Evolutionary conservation across 768 basidiomycete species (phyloP).

Genomic region (Myochromella boudieri): DNA sequence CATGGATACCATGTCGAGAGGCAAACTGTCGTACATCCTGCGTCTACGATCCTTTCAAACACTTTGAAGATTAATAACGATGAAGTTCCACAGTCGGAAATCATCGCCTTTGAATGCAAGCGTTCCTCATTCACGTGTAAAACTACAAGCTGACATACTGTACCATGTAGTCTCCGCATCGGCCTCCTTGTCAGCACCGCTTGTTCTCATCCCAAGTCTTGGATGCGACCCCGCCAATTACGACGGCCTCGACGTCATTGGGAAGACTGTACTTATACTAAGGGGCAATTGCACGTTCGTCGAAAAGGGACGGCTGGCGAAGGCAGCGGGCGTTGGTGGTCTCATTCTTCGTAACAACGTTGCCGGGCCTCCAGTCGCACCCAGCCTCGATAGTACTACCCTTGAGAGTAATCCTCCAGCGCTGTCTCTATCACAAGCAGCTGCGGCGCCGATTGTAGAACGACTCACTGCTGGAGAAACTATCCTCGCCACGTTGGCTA

Average conservation of each 20-base stretch:
- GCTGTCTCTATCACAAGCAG: slow-evolving; percentile 22
- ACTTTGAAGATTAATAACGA: slow-evolving; percentile 4
- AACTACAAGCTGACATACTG: not conserved
- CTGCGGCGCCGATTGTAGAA: slow-evolving; percentile 23
- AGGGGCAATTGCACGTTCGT: slow-evolving; percentile 29
- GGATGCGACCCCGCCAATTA: slow-evolving; percentile 26
- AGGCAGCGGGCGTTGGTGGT: slow-evolving; percentile 25
- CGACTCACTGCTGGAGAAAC: slow-evolving; percentile 21
- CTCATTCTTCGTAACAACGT: slow-evolving; percentile 29
- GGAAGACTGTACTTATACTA: slow-evolving; percentile 27
- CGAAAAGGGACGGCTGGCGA: slow-evolving; percentile 25
- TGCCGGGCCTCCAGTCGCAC: slow-evolving; percentile 26
- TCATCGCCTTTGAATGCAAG: slow-evolving; percentile 18
- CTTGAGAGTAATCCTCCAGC: slow-evolving; percentile 25
- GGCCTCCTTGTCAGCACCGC: slow-evolving; percentile 23
- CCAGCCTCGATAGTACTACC: slow-evolving; percentile 17
- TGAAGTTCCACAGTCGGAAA: slow-evolving; percentile 18
- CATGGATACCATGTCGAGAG: slow-evolving; percentile 26
- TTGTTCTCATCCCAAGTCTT: slow-evolving; percentile 23
- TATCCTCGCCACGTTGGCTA: slow-evolving; percentile 24
- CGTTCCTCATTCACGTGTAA: slow-evolving; percentile 15
- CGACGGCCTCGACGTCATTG: slow-evolving; percentile 20
- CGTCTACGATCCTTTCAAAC: slow-evolving; percentile 13
- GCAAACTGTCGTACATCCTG: slow-evolving; percentile 29
- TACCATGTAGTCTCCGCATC: slow-evolving; percentile 23